phyloP scores from a whole-genome alignment of 1,284 basidiomycete genomes.

The Athelia psychrophila region DNA sequence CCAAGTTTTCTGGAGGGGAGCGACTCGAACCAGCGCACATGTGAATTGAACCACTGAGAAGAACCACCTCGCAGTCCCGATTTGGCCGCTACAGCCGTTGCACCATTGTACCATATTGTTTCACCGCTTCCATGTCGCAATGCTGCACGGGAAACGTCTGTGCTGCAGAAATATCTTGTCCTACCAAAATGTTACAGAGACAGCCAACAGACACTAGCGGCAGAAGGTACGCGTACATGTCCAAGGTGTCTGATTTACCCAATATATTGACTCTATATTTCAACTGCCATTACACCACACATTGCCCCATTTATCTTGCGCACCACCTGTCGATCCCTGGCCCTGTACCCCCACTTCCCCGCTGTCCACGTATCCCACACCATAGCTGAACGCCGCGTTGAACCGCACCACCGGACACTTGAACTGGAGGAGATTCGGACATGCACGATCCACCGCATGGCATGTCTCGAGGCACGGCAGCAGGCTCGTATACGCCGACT shows the following conservation, averaged over 20 bases:
- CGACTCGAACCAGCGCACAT: slow-evolving; percentile 86
- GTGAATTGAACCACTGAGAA: slow-evolving; percentile 55
- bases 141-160: too few species aligned
- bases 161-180: too few species aligned
- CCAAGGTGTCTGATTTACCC: neutral
- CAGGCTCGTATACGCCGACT: slow-evolving; percentile 52
- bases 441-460: slow-evolving; percentile 69
- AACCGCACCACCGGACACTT: slow-evolving; percentile 63
- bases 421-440: slow-evolving; percentile 72
- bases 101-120: neutral
- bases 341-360: slow-evolving; percentile 45
- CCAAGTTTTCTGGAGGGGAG: slow-evolving; percentile 91
- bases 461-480: slow-evolving; percentile 81
- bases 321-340: slow-evolving; percentile 45
- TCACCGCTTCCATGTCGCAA: neutral
- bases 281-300: slow-evolving; percentile 69
- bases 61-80: slow-evolving; percentile 71
- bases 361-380: slow-evolving; percentile 65
- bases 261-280: neutral
- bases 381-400: slow-evolving; percentile 73
- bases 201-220: too few species aligned
- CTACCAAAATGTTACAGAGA: too few species aligned
- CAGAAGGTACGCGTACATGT: too few species aligned
- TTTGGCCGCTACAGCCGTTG: slow-evolving; percentile 70
- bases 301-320: slow-evolving; percentile 76